A percentile compares a stretch with the other conserved stretches of the same genome.
phyloP scores from a whole-genome alignment of 495 filamentous ascomycete species.

The Alectoria sarmentosa region DNA sequence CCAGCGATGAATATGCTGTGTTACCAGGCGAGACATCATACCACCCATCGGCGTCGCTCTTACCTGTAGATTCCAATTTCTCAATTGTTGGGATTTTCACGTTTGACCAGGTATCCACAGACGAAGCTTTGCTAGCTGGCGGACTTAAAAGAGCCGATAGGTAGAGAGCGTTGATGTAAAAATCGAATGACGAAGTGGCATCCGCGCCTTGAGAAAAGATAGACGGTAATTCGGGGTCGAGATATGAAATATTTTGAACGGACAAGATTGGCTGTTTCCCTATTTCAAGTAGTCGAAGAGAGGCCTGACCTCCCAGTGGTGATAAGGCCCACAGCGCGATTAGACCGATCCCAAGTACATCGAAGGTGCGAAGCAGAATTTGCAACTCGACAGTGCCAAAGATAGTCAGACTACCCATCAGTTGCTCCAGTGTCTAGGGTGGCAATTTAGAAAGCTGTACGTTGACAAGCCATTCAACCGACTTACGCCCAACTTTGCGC shows the following conservation, averaged over 20 bases:
- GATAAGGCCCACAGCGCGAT: not conserved
- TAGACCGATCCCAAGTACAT: not conserved
- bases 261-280: not conserved
- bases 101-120: not conserved
- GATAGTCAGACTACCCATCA: conserved; percentile 1
- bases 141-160: not conserved
- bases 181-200: too few relatives aligned
- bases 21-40: not conserved
- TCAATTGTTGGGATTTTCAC: not conserved
- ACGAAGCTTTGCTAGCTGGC: not conserved
- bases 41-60: conserved; percentile 2
- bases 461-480: not conserved
- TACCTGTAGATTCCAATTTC: not conserved
- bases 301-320: not conserved
- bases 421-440: not conserved
- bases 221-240: not conserved
- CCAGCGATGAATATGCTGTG: not conserved
- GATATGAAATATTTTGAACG: not conserved
- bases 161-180: not conserved
- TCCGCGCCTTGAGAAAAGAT: not conserved
- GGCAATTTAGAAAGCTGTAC: not conserved
- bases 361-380: not conserved
- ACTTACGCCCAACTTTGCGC: conserved; percentile 8
- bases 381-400: not conserved
- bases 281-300: not conserved